phyloP scores from a whole-genome alignment of 441 rosid genomes.

The Populus trichocarpa region DNA sequence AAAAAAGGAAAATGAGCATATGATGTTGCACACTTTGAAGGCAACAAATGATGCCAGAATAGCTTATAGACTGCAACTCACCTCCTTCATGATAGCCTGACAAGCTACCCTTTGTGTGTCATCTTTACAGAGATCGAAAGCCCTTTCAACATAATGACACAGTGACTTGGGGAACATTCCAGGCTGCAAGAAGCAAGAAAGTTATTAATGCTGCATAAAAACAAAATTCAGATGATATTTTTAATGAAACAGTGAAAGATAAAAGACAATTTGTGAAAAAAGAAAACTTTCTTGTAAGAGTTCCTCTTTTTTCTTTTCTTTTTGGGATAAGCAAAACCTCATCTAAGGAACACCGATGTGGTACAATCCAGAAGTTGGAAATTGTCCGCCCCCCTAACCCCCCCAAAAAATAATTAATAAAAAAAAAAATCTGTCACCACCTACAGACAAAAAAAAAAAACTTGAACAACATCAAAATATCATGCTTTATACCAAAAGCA shows the following conservation, averaged over 20 bases:
- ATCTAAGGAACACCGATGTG: neutral
- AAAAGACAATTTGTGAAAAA: neutral
- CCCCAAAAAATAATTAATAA: neutral
- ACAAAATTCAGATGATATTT: neutral
- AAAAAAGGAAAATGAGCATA: neutral
- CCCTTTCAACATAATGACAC: conserved; percentile 84
- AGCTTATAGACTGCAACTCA: conserved; percentile 23
- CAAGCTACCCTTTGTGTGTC: conserved; percentile 68
- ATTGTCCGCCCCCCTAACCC: neutral
- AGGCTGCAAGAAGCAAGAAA: conserved; percentile 47
- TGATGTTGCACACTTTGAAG: neutral
- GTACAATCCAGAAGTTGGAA: neutral
- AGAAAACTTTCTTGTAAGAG: neutral
- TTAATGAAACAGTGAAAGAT: neutral
- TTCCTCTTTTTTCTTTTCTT: neutral
- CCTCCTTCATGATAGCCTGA: conserved; percentile 76
- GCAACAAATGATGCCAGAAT: neutral
- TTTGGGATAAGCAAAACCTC: neutral
- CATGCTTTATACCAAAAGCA: neutral
- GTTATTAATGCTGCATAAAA: conserved; percentile 4
- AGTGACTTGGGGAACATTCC: conserved; percentile 71
- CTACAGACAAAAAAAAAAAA: neutral
- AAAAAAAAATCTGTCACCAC: neutral
- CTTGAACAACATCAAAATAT: neutral
- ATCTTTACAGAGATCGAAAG: conserved; percentile 73